These are phyloP conservation scores for Amphibolis antarctica DNA, from an alignment of 106 monocot species.

Conservation along the genomic window DNA sequence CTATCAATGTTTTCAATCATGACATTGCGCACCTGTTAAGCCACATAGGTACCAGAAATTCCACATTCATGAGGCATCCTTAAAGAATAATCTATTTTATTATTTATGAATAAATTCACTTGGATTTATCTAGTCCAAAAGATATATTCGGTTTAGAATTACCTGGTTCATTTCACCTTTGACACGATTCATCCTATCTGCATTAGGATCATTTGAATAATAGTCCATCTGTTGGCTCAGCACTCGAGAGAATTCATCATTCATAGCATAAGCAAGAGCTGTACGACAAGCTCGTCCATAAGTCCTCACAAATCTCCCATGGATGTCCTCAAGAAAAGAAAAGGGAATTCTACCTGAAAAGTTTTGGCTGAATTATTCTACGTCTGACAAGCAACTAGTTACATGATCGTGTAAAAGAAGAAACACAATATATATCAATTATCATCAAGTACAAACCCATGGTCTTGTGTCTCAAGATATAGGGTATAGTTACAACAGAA, in stretches of 20 bases:
- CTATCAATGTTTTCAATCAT: slow-evolving; percentile 99
- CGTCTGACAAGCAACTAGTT: too few species aligned
- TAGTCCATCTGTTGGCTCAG: slow-evolving; percentile 94
- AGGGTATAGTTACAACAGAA: too few species aligned
- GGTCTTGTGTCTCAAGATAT: too few species aligned
- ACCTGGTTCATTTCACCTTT: slow-evolving; percentile 99
- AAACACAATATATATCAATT: too few species aligned
- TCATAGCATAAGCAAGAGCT: slow-evolving; percentile 95
- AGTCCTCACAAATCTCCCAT: slow-evolving; percentile 83
- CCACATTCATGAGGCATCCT: not conserved
- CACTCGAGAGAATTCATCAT: slow-evolving; percentile 95
- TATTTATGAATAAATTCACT: too few species aligned
- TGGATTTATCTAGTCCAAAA: not conserved
- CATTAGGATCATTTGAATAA: slow-evolving; percentile 93
- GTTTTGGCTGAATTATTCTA: too few species aligned
- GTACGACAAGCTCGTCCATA: slow-evolving; percentile 92
- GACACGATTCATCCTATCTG: slow-evolving; percentile 92
- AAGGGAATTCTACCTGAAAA: slow-evolving; percentile 82
- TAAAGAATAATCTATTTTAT: not conserved
- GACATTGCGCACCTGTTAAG: slow-evolving; percentile 69
- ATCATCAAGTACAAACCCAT: too few species aligned
- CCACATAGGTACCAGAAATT: not conserved
- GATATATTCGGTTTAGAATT: not conserved
- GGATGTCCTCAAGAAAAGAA: slow-evolving; percentile 93
- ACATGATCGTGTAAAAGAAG: too few species aligned